Base-by-base conservation (phyloP, 306 rosid genomes). In the Casuarina equisetifolia region DNA sequence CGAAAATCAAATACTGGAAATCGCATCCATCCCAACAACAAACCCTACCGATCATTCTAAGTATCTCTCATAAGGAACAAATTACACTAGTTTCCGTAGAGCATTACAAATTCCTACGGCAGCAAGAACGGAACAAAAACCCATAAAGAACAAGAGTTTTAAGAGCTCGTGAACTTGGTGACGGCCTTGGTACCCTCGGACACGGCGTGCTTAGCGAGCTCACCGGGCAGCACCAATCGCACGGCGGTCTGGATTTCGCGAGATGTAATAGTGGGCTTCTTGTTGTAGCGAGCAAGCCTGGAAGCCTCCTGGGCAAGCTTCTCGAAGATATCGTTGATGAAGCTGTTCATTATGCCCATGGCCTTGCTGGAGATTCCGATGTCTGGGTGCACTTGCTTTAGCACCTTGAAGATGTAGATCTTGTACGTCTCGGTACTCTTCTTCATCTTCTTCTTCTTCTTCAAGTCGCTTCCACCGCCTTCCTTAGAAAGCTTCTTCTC, bases 111-210 rank as follows among this genome's bases (percentile, higher is more conserved):
- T 25, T 25, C 32, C 0, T 25, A 25, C 1, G 32, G 32, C 32
- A 25, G 32, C 32, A 25, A 25, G 16, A n/a, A 8, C 3, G 2
- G 1, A 19, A 4, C 59, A 40, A 35, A 36, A 16, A 35, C 13
- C 74, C 0, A 49, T n/a, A 42, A 49, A n/a, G 2, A 50, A 1
- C 1, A 20, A 20, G 12, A 38, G 68, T 71, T 44, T 73, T 54
- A 92, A 75, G 95, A 92, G 38, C 97, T 92, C 0, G 95, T 92
- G 6, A 92, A 92, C 49, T 90, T 90, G 54, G 97, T 88, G 4
- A 89, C 94, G 0, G 97, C 94, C 83, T 91, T 91, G 3, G 97
- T 90, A 0, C 97, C 97, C 52, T 92, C 97, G 0, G 97, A 92
- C 0, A 90, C 93, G 1, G 95, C 97, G 38, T 90, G 97, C 72